Evolutionary conservation across 805 yeast genomes (phyloP).

Genomic region (Kuraishia piskuri): DNA sequence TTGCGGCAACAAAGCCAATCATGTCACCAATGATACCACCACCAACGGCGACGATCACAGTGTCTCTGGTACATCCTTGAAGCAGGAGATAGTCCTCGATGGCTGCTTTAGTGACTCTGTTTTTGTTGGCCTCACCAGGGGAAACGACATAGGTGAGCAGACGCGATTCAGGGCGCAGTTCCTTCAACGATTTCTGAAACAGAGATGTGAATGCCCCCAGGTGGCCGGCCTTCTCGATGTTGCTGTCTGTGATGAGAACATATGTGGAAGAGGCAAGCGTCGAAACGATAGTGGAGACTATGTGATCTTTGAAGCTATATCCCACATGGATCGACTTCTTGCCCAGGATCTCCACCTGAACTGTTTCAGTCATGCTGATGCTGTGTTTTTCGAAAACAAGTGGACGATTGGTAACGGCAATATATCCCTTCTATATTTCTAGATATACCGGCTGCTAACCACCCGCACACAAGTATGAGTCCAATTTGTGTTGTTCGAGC

Average conservation of each 20-base stretch:
- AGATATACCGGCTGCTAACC: background rate
- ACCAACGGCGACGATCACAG: slow-evolving; percentile 89
- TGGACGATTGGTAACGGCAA: background rate
- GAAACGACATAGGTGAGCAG: slow-evolving; percentile 66
- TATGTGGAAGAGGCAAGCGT: slow-evolving; percentile 79
- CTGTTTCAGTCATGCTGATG: background rate
- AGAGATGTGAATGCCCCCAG: slow-evolving; percentile 35
- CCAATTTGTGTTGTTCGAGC: background rate
- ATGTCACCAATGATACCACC: slow-evolving; percentile 99
- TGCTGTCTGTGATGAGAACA: slow-evolving; percentile 82
- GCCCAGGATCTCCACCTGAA: slow-evolving; percentile 67
- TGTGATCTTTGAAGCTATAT: slow-evolving; percentile 65
- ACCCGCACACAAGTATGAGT: background rate
- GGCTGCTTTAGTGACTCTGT: slow-evolving; percentile 79
- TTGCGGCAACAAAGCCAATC: slow-evolving; percentile 99
- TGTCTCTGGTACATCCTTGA: slow-evolving; percentile 91
- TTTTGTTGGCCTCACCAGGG: slow-evolving; percentile 92
- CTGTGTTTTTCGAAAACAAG: background rate
- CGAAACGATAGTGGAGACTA: slow-evolving; percentile 56
- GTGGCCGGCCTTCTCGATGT: slow-evolving; percentile 61
- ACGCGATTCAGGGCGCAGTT: slow-evolving; percentile 46
- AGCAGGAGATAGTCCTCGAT: slow-evolving; percentile 83
- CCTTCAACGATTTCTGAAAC: slow-evolving; percentile 29
- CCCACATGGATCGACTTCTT: slow-evolving; percentile 85
- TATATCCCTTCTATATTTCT: no score